Base-by-base conservation (phyloP, 768 basidiomycete species). In the Tephrocybe sp. region DNA sequence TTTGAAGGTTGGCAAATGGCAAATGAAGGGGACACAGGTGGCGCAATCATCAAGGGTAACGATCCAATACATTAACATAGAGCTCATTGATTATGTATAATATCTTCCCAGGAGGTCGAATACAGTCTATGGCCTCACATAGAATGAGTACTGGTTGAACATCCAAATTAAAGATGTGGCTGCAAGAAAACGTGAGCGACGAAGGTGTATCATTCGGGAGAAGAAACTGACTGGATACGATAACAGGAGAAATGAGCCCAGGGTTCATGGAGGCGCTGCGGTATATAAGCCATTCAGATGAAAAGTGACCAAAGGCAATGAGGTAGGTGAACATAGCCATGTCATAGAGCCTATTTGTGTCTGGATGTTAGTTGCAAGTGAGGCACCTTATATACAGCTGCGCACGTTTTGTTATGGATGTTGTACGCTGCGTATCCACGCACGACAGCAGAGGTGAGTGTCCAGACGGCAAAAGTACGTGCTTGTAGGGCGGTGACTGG, bases 401-500 rank as follows among this genome's bases (percentile, higher is more conserved):
- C 85, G 57, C 64, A 95, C 96, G 78, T 73, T 71, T 91, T 91
- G 63, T 84, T 76, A 51, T 85, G 73, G 58, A 98, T 89, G 65
- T 98, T 77, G 70, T 94, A 98, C 5, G 96, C 93, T 10, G 93
- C 90, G 60, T 94, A 94, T 42, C 77, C 73, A 30, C 96, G 85
- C 43, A 98, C 84, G 40, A 88, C 72, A 20, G 90, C 91, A 7
- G 92, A 83, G 4, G 88, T 86, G 45, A 96, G 67, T 0, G 95
- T 98, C 96, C 96, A 99, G 1, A 83, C 78, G 1, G 81, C 95
- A 65, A 97, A 97, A 4, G 93, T 90, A 40, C 96, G 81, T 32
- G 91, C 88, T 58, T 95, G 91, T 17, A 98, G 77, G 15, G 77
- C 69, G 6, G 92, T 94, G 10, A 99, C 96, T 96, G 69, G 20